These are phyloP conservation scores for Arthrobotrys sinensis DNA, from an alignment of 2,329 filamentous ascomycete species.

Conservation along the genomic window DNA sequence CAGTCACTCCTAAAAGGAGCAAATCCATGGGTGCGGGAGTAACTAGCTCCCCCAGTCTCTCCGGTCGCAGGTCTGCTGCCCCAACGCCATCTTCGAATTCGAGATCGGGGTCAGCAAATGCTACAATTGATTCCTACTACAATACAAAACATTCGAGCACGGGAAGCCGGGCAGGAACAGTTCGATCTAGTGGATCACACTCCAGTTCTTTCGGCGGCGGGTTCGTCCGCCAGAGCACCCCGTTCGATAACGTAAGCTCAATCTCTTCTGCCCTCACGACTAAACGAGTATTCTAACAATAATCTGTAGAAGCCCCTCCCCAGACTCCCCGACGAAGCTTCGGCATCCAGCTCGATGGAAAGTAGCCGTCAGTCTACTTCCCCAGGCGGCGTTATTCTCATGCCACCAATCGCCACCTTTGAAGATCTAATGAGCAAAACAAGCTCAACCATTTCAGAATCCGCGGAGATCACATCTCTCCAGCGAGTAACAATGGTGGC, in stretches of 20 bases:
- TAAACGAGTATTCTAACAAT: constrained; percentile 8
- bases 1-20: constrained; percentile 47
- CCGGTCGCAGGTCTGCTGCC: constrained; percentile 36
- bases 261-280: background rate
- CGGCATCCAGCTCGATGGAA: constrained; percentile 10
- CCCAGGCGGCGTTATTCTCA: constrained; percentile 3
- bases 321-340: constrained; percentile 48
- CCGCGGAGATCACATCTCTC: constrained; percentile 46
- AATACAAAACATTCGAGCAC: constrained; percentile 52
- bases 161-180: constrained; percentile 40
- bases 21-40: constrained; percentile 44
- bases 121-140: constrained; percentile 49
- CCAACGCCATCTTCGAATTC: constrained; percentile 22
- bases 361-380: background rate
- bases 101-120: constrained; percentile 25
- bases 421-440: constrained; percentile 58
- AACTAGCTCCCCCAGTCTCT: constrained; percentile 12
- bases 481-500: constrained; percentile 60
- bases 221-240: constrained; percentile 54
- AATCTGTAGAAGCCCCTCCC: constrained; percentile 51
- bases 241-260: constrained; percentile 58
- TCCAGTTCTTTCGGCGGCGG: constrained; percentile 28
- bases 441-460: constrained; percentile 48
- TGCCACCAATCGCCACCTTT: constrained; percentile 53
- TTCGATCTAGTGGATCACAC: constrained; percentile 44